Conservation (phyloP, 306 rosid genomes). For the Alnus rubra region DNA sequence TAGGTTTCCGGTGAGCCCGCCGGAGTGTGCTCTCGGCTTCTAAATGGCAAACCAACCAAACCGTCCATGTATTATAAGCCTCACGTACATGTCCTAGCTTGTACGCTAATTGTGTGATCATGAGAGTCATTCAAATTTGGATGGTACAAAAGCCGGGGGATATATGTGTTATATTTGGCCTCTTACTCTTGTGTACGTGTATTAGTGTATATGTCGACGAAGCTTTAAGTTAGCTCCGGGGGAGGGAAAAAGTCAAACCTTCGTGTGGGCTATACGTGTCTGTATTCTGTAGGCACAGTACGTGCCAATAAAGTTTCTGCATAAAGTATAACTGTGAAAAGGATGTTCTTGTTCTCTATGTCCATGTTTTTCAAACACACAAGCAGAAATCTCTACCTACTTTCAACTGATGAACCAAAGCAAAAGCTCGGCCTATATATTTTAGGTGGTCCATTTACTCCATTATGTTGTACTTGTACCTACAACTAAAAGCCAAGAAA, state of each 20-base stretch:
- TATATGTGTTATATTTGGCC: neutral
- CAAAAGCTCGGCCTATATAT: neutral
- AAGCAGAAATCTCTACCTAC: neutral
- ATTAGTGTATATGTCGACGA: neutral
- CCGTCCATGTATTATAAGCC: neutral
- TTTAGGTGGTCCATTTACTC: no score
- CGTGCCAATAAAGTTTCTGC: slow-evolving; percentile 30
- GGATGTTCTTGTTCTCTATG: neutral
- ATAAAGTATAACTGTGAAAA: slow-evolving; percentile 17
- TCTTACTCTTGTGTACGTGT: slow-evolving; percentile 13
- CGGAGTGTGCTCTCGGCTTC: slow-evolving; percentile 66
- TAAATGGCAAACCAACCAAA: slow-evolving; percentile 11
- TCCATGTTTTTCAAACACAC: neutral
- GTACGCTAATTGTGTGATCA: neutral
- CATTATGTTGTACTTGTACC: neutral
- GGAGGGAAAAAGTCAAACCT: slow-evolving; percentile 14
- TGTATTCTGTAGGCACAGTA: slow-evolving; percentile 16
- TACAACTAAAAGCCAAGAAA: neutral
- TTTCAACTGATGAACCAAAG: neutral
- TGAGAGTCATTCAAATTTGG: neutral
- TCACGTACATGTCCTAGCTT: neutral
- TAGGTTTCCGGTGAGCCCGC: slow-evolving; percentile 62
- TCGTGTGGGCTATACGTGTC: slow-evolving; percentile 13
- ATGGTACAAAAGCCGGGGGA: neutral
- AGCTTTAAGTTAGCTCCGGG: slow-evolving; percentile 1